Conservation (phyloP, 129 eudicot genomes). For the Pulicaria dysenterica region DNA sequence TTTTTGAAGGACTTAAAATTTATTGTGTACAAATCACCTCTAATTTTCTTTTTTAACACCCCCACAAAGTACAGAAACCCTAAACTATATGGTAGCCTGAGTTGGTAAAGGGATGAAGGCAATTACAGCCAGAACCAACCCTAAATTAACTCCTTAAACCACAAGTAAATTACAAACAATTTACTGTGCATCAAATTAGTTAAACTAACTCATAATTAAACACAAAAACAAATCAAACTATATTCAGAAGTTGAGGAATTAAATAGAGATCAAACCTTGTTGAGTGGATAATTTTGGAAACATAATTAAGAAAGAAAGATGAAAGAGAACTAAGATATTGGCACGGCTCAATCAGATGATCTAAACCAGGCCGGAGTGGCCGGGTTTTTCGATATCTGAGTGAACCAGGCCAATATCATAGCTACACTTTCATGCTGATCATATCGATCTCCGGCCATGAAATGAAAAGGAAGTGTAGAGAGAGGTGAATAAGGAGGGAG, state of each 20-base stretch:
- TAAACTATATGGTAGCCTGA: no score
- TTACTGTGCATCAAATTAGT: no score
- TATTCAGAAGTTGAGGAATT: neutral
- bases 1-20: no score
- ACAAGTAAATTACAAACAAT: no score
- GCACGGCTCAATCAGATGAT: conserved; percentile 76
- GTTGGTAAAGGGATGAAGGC: no score
- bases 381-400: conserved; percentile 39
- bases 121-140: no score
- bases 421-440: conserved; percentile 42
- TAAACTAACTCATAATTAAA: neutral
- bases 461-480: conserved; percentile 1
- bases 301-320: conserved; percentile 17
- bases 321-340: conserved; percentile 67
- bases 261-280: conserved; percentile 10
- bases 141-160: no score
- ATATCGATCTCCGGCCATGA: neutral
- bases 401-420: conserved; percentile 80
- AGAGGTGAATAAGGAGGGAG: conserved; percentile 28
- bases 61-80: no score
- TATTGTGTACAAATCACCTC: no score
- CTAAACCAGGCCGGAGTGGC: neutral
- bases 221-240: neutral
- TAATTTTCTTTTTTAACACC: no score
- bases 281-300: neutral